Percentiles rank a stretch among this genome's conserved stretches.
phyloP scores from a whole-genome alignment of 1,284 basidiomycete species.

The Cystobasidiaceae sp. region DNA sequence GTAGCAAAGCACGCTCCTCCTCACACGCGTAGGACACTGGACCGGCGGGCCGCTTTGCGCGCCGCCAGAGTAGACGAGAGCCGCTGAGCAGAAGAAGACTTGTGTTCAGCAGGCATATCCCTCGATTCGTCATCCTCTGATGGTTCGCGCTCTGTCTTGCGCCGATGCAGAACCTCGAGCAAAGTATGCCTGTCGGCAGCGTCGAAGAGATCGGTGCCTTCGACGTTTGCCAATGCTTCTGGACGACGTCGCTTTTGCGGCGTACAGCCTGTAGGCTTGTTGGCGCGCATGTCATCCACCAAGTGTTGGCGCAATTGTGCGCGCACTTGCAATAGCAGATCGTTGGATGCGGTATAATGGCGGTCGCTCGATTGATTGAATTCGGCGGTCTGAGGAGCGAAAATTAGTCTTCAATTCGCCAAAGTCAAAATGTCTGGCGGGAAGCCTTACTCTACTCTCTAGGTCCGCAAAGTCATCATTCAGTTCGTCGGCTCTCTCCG shows the following conservation, averaged over 20 bases:
- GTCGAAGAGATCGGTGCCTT: slow-evolving; percentile 28
- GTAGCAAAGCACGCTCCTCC: no score
- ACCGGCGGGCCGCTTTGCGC: slow-evolving; percentile 18
- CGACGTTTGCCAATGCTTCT: slow-evolving; percentile 20
- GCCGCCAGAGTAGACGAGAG: slow-evolving; percentile 14
- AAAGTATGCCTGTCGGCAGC: slow-evolving; percentile 31
- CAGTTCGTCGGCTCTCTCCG: slow-evolving; percentile 7
- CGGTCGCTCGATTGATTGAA: slow-evolving; percentile 31
- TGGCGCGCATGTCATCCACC: slow-evolving; percentile 45
- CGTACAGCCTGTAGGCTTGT: slow-evolving; percentile 51
- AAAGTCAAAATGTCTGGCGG: no score
- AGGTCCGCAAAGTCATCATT: not conserved
- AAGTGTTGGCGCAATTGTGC: slow-evolving; percentile 43
- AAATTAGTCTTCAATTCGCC: no score
- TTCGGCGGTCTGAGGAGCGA: not conserved
- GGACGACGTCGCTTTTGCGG: slow-evolving; percentile 48
- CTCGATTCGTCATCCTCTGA: slow-evolving; percentile 10
- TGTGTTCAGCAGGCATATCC: not conserved
- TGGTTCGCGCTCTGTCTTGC: not conserved
- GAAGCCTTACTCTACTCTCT: slow-evolving; percentile 1
- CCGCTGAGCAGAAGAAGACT: not conserved
- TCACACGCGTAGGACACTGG: slow-evolving; percentile 2
- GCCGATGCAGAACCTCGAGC: slow-evolving; percentile 31
- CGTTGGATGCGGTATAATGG: slow-evolving; percentile 32
- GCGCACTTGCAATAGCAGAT: slow-evolving; percentile 40